phyloP scores from a whole-genome alignment of 2,329 filamentous ascomycete genomes.

The Ophiostoma montium region DNA sequence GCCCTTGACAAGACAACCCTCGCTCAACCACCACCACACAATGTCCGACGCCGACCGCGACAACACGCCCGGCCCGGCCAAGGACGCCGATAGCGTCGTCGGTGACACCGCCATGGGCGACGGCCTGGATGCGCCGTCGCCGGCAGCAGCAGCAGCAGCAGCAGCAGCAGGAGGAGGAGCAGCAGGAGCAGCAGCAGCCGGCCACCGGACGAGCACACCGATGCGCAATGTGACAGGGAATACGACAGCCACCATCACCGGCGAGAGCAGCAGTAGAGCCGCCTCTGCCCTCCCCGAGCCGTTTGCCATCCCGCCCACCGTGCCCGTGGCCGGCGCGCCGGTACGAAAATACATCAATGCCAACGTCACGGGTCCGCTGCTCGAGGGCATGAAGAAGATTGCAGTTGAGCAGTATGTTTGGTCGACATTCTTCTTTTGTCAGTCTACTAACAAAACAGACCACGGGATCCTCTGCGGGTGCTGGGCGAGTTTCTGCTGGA shows the following conservation, averaged over 20 bases:
- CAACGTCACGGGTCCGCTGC: slow-evolving; percentile 51
- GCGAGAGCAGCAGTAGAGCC: slow-evolving; percentile 32
- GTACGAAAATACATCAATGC: slow-evolving; percentile 58
- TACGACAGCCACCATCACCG: background rate
- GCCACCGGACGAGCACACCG: slow-evolving; percentile 28
- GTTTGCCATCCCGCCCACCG: slow-evolving; percentile 43
- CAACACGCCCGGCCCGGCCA: background rate
- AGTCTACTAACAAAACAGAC: slow-evolving; percentile 27
- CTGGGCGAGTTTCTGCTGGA: slow-evolving; percentile 59
- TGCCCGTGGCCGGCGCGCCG: slow-evolving; percentile 51
- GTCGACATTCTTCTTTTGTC: too few species aligned
- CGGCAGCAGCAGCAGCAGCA: too few species aligned
- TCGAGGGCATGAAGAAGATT: slow-evolving; percentile 63
- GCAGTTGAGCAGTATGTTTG: slow-evolving; percentile 57
- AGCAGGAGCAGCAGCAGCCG: slow-evolving; percentile 19
- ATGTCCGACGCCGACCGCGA: background rate
- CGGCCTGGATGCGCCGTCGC: slow-evolving; percentile 1
- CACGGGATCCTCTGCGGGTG: slow-evolving; percentile 52
- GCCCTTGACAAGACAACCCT: background rate
- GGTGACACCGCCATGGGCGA: background rate
- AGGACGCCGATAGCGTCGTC: background rate
- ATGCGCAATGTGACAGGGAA: slow-evolving; percentile 20
- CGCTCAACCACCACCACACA: background rate
- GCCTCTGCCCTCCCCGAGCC: slow-evolving; percentile 41
- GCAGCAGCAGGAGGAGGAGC: too few species aligned